phyloP scores from a whole-genome alignment of 306 rosid genomes.

The Astragalus glycyphyllos region DNA sequence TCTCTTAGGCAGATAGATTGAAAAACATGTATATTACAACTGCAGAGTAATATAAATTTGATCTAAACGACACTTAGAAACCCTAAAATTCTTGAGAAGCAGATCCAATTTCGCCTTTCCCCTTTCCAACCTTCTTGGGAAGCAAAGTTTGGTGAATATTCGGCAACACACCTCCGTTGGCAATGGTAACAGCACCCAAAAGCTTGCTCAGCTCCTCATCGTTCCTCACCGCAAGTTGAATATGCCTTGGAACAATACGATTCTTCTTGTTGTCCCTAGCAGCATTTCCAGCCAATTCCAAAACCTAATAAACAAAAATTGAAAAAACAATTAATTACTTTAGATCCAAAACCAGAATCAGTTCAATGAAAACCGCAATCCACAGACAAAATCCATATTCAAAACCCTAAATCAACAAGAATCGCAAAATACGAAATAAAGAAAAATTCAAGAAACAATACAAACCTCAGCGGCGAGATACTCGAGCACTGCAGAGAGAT shows the following conservation, averaged over 20 bases:
- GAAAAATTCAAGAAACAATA: background rate
- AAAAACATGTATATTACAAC: slow-evolving; percentile 51
- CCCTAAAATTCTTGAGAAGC: slow-evolving; percentile 86
- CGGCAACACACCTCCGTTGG: slow-evolving; percentile 79
- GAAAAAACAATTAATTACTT: background rate
- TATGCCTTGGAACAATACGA: slow-evolving; percentile 86
- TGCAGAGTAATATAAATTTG: background rate
- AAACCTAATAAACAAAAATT: slow-evolving; percentile 48
- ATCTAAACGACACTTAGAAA: rapidly evolving
- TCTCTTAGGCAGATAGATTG: background rate
- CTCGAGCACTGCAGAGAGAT: slow-evolving; percentile 88
- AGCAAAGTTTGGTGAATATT: slow-evolving; percentile 73
- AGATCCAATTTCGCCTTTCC: slow-evolving; percentile 81
- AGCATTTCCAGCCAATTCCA: slow-evolving; percentile 88
- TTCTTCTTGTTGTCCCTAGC: slow-evolving; percentile 95
- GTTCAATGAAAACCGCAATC: background rate
- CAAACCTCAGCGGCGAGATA: slow-evolving; percentile 91
- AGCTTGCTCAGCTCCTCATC: slow-evolving; percentile 89
- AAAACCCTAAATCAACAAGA: background rate
- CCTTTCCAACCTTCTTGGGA: slow-evolving; percentile 79
- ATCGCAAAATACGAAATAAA: background rate
- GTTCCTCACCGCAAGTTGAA: slow-evolving; percentile 84
- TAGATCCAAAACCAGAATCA: too few relatives aligned
- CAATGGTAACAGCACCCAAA: slow-evolving; percentile 77
- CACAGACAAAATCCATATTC: background rate